These are phyloP conservation scores for Apiospora phragmitis DNA, from an alignment of 2,329 filamentous ascomycete genomes.

Conservation along the genomic window DNA sequence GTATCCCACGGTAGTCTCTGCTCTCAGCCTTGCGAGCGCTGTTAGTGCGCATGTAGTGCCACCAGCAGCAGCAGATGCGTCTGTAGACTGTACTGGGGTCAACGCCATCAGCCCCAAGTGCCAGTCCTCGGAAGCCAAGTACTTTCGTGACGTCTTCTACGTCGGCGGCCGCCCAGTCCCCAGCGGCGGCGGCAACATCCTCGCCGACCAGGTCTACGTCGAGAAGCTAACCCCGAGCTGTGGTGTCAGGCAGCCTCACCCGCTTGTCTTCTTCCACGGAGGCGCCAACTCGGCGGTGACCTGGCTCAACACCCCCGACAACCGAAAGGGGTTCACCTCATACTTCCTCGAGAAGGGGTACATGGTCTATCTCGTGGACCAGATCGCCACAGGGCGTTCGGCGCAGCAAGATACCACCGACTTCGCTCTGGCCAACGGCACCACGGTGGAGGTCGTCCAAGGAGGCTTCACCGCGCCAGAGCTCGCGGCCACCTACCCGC, in stretches of 20 bases:
- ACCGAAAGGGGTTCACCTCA: constrained; percentile 41
- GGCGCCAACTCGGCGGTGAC: constrained; percentile 32
- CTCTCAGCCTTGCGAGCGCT: constrained; percentile 1
- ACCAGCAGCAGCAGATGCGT: background rate
- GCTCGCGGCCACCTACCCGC: constrained; percentile 30
- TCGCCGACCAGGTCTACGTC: constrained; percentile 31
- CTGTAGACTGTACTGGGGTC: constrained; percentile 14
- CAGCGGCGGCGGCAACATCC: constrained; percentile 23
- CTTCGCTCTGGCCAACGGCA: constrained; percentile 26
- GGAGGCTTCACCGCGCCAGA: constrained; percentile 28
- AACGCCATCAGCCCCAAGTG: constrained; percentile 15
- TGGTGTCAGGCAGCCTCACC: constrained; percentile 22
- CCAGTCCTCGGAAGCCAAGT: constrained; percentile 11
- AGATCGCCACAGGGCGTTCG: constrained; percentile 35
- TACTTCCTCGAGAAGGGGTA: constrained; percentile 42
- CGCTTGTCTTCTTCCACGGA: constrained; percentile 34
- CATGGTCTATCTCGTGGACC: constrained; percentile 41
- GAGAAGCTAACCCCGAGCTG: constrained; percentile 32
- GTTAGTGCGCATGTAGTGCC: background rate
- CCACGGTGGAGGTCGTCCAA: constrained; percentile 26
- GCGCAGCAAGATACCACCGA: constrained; percentile 27
- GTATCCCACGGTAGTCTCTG: background rate
- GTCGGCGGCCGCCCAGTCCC: constrained; percentile 29
- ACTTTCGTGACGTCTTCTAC: constrained; percentile 29
- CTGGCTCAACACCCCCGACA: constrained; percentile 42